Evolutionary conservation across 1,284 basidiomycete species (phyloP), one percentile per base, ranked within the genome.

Genomic region (Ustilago esculenta): DNA sequence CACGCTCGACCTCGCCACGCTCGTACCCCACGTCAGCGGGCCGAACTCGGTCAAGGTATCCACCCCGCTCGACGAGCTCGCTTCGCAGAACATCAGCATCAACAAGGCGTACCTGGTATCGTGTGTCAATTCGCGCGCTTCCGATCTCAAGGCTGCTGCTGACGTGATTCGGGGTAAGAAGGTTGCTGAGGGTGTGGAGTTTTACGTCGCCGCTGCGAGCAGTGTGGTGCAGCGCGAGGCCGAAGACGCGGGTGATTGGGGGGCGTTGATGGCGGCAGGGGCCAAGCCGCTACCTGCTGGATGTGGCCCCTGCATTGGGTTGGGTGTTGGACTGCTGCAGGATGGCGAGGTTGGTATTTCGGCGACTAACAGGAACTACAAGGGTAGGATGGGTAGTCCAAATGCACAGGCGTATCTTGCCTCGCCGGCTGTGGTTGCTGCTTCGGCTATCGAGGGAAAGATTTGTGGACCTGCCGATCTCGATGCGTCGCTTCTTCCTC

Each of bases 81-180:
- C 91, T 76, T 84, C 87, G 37, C 84, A 87, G 36, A 87, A 87
- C 29, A 91, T 98, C 74, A 85, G 87, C 23, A 97, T 99, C 81
- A 87, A 98, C 80, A 99, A 99, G 83, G 95, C 95, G 0, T 99
- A 99, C 84, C 91, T 99, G 48, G 92, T 99, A 42, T 94, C 92
- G 66, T 99, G 95, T 83, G 98, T 96, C 68, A 99, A 99, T 84
- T 94, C 95, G 5, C 91, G 96, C 35, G 90, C 91, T 0, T 97
- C 94, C 0, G 95, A 99, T 78, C 90, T 99, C 61, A 88, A 91
- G 14, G 90, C 92, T 0, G 95, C 95, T 0, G 96, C 95, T 0
- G 87, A 87, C 11, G 94, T 98, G 20, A 86, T 98, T 74, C 87
- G 88, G 46, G 92, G 92, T 10, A 88, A 89, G 78, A 91, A 89